Conservation (phyloP, 768 basidiomycete genomes). For the Psilocybe subaeruginosa region DNA sequence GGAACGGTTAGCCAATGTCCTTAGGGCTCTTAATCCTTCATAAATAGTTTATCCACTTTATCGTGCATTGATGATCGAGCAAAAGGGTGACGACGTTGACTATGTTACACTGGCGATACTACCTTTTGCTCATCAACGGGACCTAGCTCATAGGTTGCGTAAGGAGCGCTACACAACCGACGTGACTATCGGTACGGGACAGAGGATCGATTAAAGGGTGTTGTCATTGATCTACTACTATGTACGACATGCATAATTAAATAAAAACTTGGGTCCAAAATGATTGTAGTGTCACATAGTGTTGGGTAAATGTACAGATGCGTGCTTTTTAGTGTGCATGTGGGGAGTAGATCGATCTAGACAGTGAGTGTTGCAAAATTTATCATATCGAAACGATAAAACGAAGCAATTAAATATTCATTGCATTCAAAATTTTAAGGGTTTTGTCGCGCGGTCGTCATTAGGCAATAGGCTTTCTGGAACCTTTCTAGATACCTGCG, state of each 20-base stretch:
- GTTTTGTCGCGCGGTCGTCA: not conserved
- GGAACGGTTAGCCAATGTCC: slow-evolving; percentile 62
- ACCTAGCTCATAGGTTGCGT: too few relatives aligned
- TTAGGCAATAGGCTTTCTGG: slow-evolving; percentile 8
- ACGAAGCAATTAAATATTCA: not conserved
- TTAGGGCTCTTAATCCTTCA: slow-evolving; percentile 25
- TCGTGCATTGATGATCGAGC: too few relatives aligned
- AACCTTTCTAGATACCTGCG: slow-evolving; percentile 8
- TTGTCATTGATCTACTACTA: too few relatives aligned
- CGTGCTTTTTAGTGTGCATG: not conserved
- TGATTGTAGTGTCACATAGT: not conserved
- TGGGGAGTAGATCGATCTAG: not conserved
- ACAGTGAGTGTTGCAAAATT: too few relatives aligned
- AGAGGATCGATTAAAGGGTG: too few relatives aligned
- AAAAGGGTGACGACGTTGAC: too few relatives aligned
- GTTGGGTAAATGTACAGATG: slow-evolving; percentile 2
- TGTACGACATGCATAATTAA: too few relatives aligned
- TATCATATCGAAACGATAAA: not conserved
- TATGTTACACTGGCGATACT: too few relatives aligned
- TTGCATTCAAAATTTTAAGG: slow-evolving; percentile 5
- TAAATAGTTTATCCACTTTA: not conserved
- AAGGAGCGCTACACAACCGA: too few relatives aligned
- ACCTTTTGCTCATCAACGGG: too few relatives aligned
- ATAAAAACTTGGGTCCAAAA: not conserved
- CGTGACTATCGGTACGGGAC: too few relatives aligned